Percentiles rank a stretch among this genome's conserved stretches.
Evolutionary conservation across 1,284 basidiomycete species (phyloP).

Genomic region (Cutaneotrichosporon cutaneum): DNA sequence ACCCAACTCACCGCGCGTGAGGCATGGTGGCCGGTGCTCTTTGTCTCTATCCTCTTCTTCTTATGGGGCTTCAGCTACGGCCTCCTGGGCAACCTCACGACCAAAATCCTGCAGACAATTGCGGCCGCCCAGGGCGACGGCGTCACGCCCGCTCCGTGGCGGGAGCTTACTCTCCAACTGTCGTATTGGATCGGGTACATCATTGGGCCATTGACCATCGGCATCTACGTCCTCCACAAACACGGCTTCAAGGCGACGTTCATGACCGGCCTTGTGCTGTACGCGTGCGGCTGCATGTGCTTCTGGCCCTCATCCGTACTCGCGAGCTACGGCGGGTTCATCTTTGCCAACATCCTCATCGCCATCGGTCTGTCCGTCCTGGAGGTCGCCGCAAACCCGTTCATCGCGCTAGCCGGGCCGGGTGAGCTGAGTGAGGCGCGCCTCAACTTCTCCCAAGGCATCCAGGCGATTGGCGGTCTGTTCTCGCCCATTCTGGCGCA

Average conservation of each 20-base stretch:
- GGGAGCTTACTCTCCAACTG: conserved; percentile 40
- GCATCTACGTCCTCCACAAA: conserved; percentile 40
- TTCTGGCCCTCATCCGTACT: conserved; percentile 52
- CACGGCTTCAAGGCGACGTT: conserved; percentile 51
- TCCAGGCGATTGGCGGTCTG: conserved; percentile 46
- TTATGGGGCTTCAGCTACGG: conserved; percentile 53
- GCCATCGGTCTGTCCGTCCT: conserved; percentile 44
- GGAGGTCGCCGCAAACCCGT: conserved; percentile 52
- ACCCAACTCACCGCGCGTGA: conserved; percentile 41
- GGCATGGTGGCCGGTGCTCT: conserved; percentile 49
- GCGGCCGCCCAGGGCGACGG: conserved; percentile 19
- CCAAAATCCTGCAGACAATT: conserved; percentile 40
- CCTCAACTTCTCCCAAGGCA: conserved; percentile 50
- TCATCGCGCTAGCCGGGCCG: conserved; percentile 51
- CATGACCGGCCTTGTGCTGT: conserved; percentile 48
- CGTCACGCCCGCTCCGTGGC: conserved; percentile 1
- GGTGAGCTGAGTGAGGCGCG: conserved; percentile 45
- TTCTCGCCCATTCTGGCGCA: conserved; percentile 44
- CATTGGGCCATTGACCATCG: conserved; percentile 39
- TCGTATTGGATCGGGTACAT: conserved; percentile 50
- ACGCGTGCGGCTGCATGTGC: conserved; percentile 46
- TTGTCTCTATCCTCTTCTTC: conserved; percentile 49
- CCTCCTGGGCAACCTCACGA: conserved; percentile 47
- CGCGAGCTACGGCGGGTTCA: conserved; percentile 45
- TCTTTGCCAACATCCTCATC: conserved; percentile 50